A percentile compares a stretch with the other conserved stretches of the same genome.
These are phyloP conservation scores for Exophiala xenobiotica DNA, from an alignment of 2,329 filamentous ascomycete species.

Conservation along the genomic window DNA sequence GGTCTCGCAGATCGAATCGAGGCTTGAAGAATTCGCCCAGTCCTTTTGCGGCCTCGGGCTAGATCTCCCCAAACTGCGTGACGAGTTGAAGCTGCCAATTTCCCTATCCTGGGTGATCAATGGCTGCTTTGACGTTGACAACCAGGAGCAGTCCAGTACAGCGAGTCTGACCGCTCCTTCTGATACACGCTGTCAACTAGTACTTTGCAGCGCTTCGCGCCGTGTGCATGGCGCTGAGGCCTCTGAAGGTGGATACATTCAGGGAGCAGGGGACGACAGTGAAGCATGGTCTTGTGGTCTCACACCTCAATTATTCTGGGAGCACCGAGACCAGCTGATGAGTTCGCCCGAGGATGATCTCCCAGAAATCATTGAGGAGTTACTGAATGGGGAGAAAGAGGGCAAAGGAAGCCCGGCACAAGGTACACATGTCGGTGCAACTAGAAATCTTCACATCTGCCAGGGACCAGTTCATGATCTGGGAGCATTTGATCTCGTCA, in stretches of 20 bases:
- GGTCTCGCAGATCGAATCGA: conserved; percentile 63
- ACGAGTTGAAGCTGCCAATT: conserved; percentile 19
- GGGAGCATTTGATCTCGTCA: conserved; percentile 47
- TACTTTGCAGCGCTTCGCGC: conserved; percentile 83
- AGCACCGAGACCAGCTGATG: conserved; percentile 61
- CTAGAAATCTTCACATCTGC: conserved; percentile 38
- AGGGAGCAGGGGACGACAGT: conserved; percentile 91
- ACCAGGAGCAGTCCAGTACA: not conserved
- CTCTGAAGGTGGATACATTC: conserved; percentile 76
- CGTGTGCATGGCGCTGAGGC: conserved; percentile 67
- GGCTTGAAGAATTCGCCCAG: conserved; percentile 57
- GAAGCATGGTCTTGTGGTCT: conserved; percentile 88
- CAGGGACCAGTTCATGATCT: conserved; percentile 33
- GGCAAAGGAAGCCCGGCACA: conserved; percentile 21
- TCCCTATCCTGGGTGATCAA: conserved; percentile 26
- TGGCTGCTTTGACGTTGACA: conserved; percentile 6
- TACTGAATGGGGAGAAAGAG: conserved; percentile 38
- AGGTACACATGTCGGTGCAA: conserved; percentile 40
- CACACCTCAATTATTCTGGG: conserved; percentile 79
- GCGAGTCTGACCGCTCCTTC: not conserved
- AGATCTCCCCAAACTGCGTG: conserved; percentile 17
- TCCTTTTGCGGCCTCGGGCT: conserved; percentile 45
- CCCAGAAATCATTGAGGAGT: conserved; percentile 48
- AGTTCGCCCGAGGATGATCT: conserved; percentile 65
- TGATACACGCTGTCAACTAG: conserved; percentile 57